A percentile compares a stretch with the other conserved stretches of the same genome.
These are phyloP conservation scores for Pseudogymnoascus sp. DNA, from an alignment of 2,329 filamentous ascomycete species.

Conservation along the genomic window DNA sequence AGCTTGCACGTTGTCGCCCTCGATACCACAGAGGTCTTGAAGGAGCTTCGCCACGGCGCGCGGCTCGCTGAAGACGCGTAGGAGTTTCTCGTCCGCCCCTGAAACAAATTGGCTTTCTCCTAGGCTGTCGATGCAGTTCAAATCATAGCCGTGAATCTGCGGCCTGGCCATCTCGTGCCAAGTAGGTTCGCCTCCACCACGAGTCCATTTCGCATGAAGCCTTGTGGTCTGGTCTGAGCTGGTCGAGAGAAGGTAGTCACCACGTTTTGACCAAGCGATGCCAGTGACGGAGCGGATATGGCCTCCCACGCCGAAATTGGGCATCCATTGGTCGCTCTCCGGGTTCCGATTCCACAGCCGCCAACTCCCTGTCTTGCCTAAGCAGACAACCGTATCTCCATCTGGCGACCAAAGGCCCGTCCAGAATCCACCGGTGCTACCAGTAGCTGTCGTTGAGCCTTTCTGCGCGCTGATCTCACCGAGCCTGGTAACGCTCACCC, in stretches of 20 bases:
- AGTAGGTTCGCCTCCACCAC: constrained; percentile 39
- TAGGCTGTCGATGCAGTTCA: constrained; percentile 85
- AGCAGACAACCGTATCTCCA: constrained; percentile 66
- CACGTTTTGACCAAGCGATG: constrained; percentile 74
- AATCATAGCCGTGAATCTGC: constrained; percentile 95
- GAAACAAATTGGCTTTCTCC: constrained; percentile 75
- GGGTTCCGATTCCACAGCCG: constrained; percentile 67
- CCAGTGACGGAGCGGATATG: constrained; percentile 78
- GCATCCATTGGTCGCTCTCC: constrained; percentile 63
- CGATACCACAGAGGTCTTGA: constrained; percentile 57
- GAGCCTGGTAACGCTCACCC: constrained; percentile 77
- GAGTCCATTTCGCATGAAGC: constrained; percentile 73
- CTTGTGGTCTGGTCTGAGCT: constrained; percentile 89
- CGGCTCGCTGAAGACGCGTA: constrained; percentile 89
- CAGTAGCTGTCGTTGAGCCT: constrained; percentile 91
- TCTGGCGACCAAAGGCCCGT: constrained; percentile 84
- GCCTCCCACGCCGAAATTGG: constrained; percentile 70
- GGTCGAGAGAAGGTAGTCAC: constrained; percentile 81
- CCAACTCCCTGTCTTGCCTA: constrained; percentile 92
- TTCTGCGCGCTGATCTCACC: constrained; percentile 94
- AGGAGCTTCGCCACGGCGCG: constrained; percentile 73
- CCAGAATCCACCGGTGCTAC: constrained; percentile 95
- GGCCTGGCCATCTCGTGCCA: constrained; percentile 97
- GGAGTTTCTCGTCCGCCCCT: constrained; percentile 94
- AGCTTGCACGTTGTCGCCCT: constrained; percentile 31